These are phyloP conservation scores for Alloascoidea africana DNA, from an alignment of 805 yeast species.

Conservation along the genomic window DNA sequence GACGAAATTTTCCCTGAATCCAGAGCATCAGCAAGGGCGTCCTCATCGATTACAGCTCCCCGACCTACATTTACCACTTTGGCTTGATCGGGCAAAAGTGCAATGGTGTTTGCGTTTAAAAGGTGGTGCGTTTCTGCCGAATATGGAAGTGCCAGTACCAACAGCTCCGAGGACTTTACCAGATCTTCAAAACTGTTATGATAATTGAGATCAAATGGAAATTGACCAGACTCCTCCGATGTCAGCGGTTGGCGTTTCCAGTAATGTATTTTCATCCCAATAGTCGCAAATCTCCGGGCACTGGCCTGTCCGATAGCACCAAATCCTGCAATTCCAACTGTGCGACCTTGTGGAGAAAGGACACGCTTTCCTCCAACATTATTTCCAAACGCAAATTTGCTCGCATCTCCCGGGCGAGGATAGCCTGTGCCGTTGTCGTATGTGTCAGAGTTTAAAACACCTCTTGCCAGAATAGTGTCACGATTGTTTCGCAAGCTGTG, in stretches of 20 bases:
- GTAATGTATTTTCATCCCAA: constrained; percentile 55
- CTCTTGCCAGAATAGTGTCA: constrained; percentile 31
- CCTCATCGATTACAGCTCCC: constrained; percentile 53
- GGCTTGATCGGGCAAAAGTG: constrained; percentile 33
- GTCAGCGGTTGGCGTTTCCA: constrained; percentile 36
- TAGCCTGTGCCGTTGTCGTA: constrained; percentile 14
- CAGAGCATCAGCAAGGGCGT: constrained; percentile 46
- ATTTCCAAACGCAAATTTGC: constrained; percentile 25
- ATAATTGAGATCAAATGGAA: constrained; percentile 32
- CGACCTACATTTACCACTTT: constrained; percentile 65
- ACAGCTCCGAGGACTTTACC: constrained; percentile 30
- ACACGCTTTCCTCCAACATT: constrained; percentile 29
- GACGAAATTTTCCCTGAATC: constrained; percentile 42
- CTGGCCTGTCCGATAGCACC: constrained; percentile 61
- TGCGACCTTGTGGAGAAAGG: constrained; percentile 40
- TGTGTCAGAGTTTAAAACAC: constrained; percentile 16
- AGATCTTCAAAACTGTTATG: constrained; percentile 28
- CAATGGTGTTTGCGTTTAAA: constrained; percentile 32
- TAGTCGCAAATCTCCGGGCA: constrained; percentile 35
- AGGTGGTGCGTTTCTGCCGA: constrained; percentile 40
- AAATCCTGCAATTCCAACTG: constrained; percentile 54
- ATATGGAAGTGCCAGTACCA: constrained; percentile 56
- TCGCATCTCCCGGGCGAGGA: constrained; percentile 17
- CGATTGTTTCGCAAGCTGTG: constrained; percentile 22
- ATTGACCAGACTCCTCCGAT: constrained; percentile 15